Evolutionary conservation across 495 filamentous ascomycete genomes (phyloP), one percentile per base, ranked within the genome.

Genomic region (Margaritispora aquatica): DNA sequence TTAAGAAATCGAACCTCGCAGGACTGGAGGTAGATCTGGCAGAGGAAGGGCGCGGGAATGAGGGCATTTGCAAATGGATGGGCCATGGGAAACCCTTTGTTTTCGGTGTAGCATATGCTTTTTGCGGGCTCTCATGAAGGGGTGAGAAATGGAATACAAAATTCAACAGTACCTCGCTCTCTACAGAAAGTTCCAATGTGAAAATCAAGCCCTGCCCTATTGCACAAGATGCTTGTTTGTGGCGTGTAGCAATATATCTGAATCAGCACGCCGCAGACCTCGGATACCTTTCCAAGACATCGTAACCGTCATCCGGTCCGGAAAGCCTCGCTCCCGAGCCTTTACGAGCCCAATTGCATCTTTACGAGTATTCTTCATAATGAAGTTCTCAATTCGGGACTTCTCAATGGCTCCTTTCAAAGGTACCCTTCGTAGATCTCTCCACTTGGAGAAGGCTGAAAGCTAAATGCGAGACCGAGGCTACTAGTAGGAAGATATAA

Each of bases 81-180:
- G 65, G 54, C 55, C 41, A 63, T 57, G 60, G 63, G 60, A 49
- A 34, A n/a, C n/a, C n/a, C 61, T 61, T 44, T 65, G 46, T 47
- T 66, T 67, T 61, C 61, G 65, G 65, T 68, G 68, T 66, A 70
- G 65, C 66, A 70, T 69, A 69, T 60, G 60, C 59, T 65, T 65
- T 57, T 63, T 26, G 56, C 52, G 62, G 48, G 29, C 5, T 17
- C 17, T n/a, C 11, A 15, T 44, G 11, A 17, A 44, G 19, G 38
- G 38, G 38, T 44, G 11, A 17, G 19, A 7, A 44, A 10, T n/a
- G 8, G 17, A 44, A 44, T 44, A 34, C 29, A 9, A 44, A 44
- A 44, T 44, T 44, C 38, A 44, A 44, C 38, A 44, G 38, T 44
- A 44, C 38, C 19, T 44, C 5, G 13, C 29, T 34, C 29, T 5